Evolutionary conservation across 2,329 filamentous ascomycete genomes (phyloP), one percentile per base, ranked within the genome.

Genomic region (Colletotrichum tanaceti): DNA sequence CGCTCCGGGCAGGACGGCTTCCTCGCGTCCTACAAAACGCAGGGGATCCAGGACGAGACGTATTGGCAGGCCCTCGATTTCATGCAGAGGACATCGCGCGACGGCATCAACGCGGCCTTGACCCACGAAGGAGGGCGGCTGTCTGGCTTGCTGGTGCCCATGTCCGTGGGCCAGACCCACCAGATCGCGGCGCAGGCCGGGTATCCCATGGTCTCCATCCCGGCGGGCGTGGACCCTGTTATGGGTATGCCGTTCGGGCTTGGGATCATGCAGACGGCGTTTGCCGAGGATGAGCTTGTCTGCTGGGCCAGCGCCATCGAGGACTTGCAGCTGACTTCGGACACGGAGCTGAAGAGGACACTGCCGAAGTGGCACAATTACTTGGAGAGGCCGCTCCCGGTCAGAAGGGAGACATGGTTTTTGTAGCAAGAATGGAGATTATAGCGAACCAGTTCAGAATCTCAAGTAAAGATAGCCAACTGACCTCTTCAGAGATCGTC

Each of bases 161-260:
- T 90, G 0, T 88, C 91, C 74, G 88, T 91, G 4, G 91, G 85
- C 0, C 89, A 91, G 76, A 86, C 86, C 3, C 88, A 88, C 70
- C 88, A 92, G 77, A 86, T 92, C 68, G 89, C 90, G 0, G 91
- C 91, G 0, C 90, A 93, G 78, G 91, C 91, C 10, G 90, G 91
- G 0, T 93, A 93, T 74, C 91, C 91, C 0, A 84, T 91, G 74
- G 82, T 93, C 64, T 92, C 90, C 0, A 75, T 94, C 1, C 91
- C 91, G 0, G 89, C 85, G 0, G 89, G 89, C 1, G 79, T 88
- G 11, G 81, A 85, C 72, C 78, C 75, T 14, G 85, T 84, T 5
- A 24, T 86, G 5, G 53, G 53, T 4, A 89, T 90, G 85, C 87
- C 87, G 0, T 89, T 88, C 70, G 87, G 88, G 1, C 75, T 91